Percentiles rank a stretch among this genome's conserved stretches.
These are phyloP conservation scores for Cicer chorassanicum DNA, from an alignment of 306 rosid species.

Conservation along the genomic window DNA sequence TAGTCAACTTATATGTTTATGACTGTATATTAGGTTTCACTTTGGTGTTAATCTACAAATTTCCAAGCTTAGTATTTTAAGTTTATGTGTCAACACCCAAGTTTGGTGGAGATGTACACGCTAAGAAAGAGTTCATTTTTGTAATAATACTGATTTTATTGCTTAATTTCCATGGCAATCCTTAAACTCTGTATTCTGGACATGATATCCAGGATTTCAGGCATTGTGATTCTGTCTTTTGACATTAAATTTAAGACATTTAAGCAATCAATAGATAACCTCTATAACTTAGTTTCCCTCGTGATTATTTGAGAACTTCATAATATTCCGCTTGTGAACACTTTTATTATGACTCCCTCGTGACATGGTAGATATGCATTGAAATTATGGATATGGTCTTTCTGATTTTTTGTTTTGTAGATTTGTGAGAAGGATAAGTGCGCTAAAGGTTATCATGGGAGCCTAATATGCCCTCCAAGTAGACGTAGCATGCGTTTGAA, in stretches of 20 bases:
- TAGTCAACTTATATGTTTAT: conserved; percentile 33
- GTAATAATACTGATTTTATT: conserved; percentile 21
- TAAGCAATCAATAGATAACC: background rate
- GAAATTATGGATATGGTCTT: background rate
- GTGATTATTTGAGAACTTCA: background rate
- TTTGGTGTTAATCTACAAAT: conserved; percentile 30
- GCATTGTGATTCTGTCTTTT: background rate
- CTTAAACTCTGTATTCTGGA: background rate
- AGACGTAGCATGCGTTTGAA: background rate
- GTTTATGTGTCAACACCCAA: conserved; percentile 1
- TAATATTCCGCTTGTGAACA: background rate
- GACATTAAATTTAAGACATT: background rate
- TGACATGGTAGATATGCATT: conserved; percentile 17
- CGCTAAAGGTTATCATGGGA: background rate
- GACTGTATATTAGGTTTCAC: conserved; percentile 14
- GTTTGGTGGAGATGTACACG: conserved; percentile 2
- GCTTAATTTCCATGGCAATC: conserved; percentile 31
- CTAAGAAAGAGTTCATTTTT: conserved; percentile 21
- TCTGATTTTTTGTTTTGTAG: background rate
- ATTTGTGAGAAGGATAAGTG: background rate
- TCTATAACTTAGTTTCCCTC: background rate
- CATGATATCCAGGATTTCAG: conserved; percentile 29
- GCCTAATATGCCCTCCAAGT: background rate
- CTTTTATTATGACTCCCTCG: background rate
- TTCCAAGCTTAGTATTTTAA: conserved; percentile 23